phyloP scores from a whole-genome alignment of 805 yeast species.

The Saccharomycopsis sp. region DNA sequence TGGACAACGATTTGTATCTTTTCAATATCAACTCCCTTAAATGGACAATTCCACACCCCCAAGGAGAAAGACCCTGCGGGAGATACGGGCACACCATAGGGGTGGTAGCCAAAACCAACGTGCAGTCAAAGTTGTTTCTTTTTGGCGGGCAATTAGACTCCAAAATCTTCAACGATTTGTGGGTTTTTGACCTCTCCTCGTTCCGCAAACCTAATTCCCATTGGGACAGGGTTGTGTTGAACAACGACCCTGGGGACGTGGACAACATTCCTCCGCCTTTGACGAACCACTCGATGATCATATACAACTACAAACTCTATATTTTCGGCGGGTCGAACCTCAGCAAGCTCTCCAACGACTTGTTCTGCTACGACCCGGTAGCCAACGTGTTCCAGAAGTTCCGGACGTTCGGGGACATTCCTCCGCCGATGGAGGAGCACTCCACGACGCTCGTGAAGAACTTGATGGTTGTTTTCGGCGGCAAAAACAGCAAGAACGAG shows the following conservation, averaged over 20 bases:
- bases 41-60: slow-evolving; percentile 74
- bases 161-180: slow-evolving; percentile 72
- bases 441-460: slow-evolving; percentile 75
- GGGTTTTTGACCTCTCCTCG: slow-evolving; percentile 78
- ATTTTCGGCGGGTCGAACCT: slow-evolving; percentile 91
- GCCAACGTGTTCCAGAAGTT: slow-evolving; percentile 64
- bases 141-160: slow-evolving; percentile 96
- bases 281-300: slow-evolving; percentile 84
- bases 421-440: slow-evolving; percentile 89
- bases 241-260: slow-evolving; percentile 34
- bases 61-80: slow-evolving; percentile 76
- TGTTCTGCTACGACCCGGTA: slow-evolving; percentile 74
- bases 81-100: slow-evolving; percentile 91
- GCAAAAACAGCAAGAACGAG: slow-evolving; percentile 68
- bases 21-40: slow-evolving; percentile 71
- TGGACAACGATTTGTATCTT: slow-evolving; percentile 86
- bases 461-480: slow-evolving; percentile 81
- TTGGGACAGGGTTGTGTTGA: slow-evolving; percentile 64
- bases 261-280: slow-evolving; percentile 62
- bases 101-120: slow-evolving; percentile 58
- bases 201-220: slow-evolving; percentile 76
- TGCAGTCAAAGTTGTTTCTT: slow-evolving; percentile 57
- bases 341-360: slow-evolving; percentile 59
- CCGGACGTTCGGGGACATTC: slow-evolving; percentile 42
- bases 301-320: slow-evolving; percentile 71